phyloP scores from a whole-genome alignment of 2,329 filamentous ascomycete genomes.

The Hypoxylon sp. region DNA sequence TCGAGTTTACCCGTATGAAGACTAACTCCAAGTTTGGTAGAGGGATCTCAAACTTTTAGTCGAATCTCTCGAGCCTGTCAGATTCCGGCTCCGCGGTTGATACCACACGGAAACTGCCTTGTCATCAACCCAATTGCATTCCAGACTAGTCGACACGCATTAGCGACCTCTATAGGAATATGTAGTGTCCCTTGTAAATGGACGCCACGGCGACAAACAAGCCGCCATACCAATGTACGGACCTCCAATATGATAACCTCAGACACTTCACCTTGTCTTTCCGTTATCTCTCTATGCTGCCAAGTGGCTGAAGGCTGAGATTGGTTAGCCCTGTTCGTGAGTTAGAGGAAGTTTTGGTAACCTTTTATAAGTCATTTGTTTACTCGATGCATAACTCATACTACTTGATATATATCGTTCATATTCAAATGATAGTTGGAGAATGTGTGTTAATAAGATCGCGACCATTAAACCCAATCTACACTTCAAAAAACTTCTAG shows the following conservation, averaged over 20 bases:
- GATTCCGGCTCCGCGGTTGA: neutral
- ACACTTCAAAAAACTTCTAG: constrained; percentile 4
- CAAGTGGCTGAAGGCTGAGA: constrained; percentile 22
- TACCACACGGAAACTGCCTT: constrained; percentile 8
- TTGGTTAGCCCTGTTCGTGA: constrained; percentile 15
- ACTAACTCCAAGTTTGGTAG: neutral
- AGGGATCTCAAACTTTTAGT: neutral
- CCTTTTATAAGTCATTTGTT: neutral
- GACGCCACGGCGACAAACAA: constrained; percentile 28
- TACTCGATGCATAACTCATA: constrained; percentile 11
- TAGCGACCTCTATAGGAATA: constrained; percentile 23
- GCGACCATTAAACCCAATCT: neutral
- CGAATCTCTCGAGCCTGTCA: neutral
- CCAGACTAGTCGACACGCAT: constrained; percentile 15
- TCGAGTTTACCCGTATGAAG: constrained; percentile 11
- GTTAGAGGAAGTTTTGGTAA: constrained; percentile 12
- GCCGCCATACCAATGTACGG: constrained; percentile 18
- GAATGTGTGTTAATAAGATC: constrained; percentile 11
- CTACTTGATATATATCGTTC: constrained; percentile 12
- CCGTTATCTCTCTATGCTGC: constrained; percentile 7
- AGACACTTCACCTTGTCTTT: constrained; percentile 1
- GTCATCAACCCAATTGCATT: neutral
- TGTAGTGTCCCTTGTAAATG: constrained; percentile 11
- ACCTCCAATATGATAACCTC: constrained; percentile 21
- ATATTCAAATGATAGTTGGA: constrained; percentile 1